Base-by-base conservation (phyloP, 108 stramenopile species). In the Mediolabrus comicus region DNA sequence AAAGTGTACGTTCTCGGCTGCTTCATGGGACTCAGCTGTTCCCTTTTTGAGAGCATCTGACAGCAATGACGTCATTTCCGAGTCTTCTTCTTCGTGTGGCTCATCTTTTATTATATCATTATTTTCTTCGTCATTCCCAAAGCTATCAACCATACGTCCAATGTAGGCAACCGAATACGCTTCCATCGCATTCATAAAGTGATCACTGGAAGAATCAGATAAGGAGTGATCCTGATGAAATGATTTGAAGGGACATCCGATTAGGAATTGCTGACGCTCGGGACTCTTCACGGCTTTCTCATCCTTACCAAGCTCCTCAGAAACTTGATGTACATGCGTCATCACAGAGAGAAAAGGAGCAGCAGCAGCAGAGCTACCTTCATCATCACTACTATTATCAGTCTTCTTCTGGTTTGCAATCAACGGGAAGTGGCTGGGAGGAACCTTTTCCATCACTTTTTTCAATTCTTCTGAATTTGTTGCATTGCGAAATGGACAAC, bases 1-100 rank as follows among this genome's bases (percentile, higher is more conserved):
- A 71, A 96, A 96, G 62, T 89, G 87, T 0, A 96, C 95, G 54
- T 84, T 77, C 78, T 96, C 95, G 13, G 95, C 95, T 24, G 90
- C 92, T 55, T 84, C 56, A 68, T 96, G 95, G 6, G 93, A 83
- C 14, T 65, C 78, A 24, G 85, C 83, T 2, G 95, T 96, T 22
- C 95, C 95, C 7, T 64, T 75, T 66, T 94, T 92, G n/a, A 96
- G 69, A 7, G 84, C 83, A 53, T 84, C 72, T 10, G 92, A 89
- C 8, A 92, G 79, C 8, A 39, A 82, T 51, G 74, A 62, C 17
- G 10, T 26, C 60, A 24, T 36, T 24, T 12, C 29, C 9, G 43
- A n/a, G 43, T 63, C 32, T 36, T 26, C 55, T 36, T 26, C 51
- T 31, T 65, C 58, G 26, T 16, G 34, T 33, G 12, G 24, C 22